These are phyloP conservation scores for Hsuehochloa calcarea DNA, from an alignment of 176 grass and related monocot genomes.

Conservation along the genomic window DNA sequence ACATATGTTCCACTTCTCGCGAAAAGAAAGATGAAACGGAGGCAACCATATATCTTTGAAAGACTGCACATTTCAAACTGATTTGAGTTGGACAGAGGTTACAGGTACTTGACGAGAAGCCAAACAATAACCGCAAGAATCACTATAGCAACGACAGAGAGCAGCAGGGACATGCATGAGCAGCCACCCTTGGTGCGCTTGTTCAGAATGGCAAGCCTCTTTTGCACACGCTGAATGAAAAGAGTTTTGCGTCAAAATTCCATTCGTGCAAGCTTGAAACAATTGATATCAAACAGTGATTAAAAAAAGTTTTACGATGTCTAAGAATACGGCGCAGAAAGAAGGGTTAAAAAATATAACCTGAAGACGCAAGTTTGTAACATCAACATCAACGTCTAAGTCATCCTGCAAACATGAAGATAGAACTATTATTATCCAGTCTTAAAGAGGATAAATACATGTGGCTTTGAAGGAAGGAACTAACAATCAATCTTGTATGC, in stretches of 20 bases:
- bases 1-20: background rate
- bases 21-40: background rate
- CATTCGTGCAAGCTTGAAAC: background rate
- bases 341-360: constrained; percentile 28
- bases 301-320: background rate
- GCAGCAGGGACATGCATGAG: constrained; percentile 57
- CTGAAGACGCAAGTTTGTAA: constrained; percentile 58
- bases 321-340: background rate
- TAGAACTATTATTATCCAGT: background rate
- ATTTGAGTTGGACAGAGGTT: background rate
- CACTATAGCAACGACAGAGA: constrained; percentile 57
- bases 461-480: background rate
- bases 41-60: background rate
- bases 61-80: constrained; percentile 10
- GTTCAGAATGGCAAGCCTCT: constrained; percentile 62
- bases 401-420: constrained; percentile 49
- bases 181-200: constrained; percentile 59
- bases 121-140: constrained; percentile 52
- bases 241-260: background rate
- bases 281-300: background rate
- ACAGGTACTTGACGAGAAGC: constrained; percentile 72
- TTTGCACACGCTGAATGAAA: constrained; percentile 56
- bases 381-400: constrained; percentile 52
- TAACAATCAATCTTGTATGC: constrained; percentile 75
- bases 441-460: background rate